phyloP scores from a whole-genome alignment of 805 yeast species.

The Sungouiella thailandica region DNA sequence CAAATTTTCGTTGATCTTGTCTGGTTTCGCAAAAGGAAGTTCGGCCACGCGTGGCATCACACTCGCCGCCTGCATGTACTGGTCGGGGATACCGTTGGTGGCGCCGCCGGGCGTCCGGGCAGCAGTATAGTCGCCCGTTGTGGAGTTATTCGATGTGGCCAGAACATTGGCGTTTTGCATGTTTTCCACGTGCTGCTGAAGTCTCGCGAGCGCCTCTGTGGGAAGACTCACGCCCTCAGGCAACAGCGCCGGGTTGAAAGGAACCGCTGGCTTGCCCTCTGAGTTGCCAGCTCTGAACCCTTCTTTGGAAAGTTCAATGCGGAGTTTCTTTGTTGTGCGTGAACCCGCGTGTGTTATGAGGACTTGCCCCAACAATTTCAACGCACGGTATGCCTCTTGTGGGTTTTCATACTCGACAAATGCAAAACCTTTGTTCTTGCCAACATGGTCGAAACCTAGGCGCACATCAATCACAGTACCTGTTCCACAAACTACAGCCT shows the following conservation, averaged over 20 bases:
- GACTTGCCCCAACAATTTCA: conserved; percentile 39
- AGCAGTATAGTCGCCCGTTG: not conserved
- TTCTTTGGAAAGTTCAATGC: conserved; percentile 61
- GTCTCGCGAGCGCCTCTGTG: conserved; percentile 31
- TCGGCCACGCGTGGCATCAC: conserved; percentile 47
- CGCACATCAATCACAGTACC: conserved; percentile 69
- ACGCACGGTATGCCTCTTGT: conserved; percentile 49
- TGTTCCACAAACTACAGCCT: conserved; percentile 63
- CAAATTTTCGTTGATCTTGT: conserved; percentile 56
- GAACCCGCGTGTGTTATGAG: conserved; percentile 24
- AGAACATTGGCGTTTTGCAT: conserved; percentile 1
- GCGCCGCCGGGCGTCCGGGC: conserved; percentile 1
- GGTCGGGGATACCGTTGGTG: conserved; percentile 9
- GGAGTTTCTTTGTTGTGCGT: conserved; percentile 35
- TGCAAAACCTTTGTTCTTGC: conserved; percentile 62
- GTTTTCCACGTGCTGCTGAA: not conserved
- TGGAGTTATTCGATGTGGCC: not conserved
- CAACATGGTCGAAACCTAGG: conserved; percentile 52
- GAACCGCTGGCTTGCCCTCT: conserved; percentile 38
- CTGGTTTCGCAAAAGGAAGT: conserved; percentile 46
- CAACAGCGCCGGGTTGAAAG: conserved; percentile 40
- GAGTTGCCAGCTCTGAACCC: conserved; percentile 34
- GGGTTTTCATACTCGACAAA: conserved; percentile 55
- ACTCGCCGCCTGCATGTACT: conserved; percentile 48
- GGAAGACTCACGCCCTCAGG: conserved; percentile 61